Evolutionary conservation across 2,329 filamentous ascomycete species (phyloP), one percentile per base, ranked within the genome.

Genomic region (Blumeria graminis): DNA sequence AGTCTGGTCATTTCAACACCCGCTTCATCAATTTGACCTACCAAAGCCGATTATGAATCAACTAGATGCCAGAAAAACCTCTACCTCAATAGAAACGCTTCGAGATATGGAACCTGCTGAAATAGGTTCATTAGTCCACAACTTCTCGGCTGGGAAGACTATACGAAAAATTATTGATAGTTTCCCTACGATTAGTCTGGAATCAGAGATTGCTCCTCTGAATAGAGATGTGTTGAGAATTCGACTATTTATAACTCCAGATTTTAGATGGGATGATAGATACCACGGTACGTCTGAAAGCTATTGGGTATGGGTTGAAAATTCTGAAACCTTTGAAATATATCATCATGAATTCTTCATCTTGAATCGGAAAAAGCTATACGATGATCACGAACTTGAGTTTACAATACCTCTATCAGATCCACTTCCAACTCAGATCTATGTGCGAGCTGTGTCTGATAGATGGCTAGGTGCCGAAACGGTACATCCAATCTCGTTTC

Each of bases 291-390:
- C 82, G 2, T 95, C 90, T 0, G 92, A 98, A 65, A 90, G 90
- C 3, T 98, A 93, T 70, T 98, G 93, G 77, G 84, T 98, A 57
- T 98, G 92, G 93, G 90, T 98, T 3, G 92, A 98, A 68, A 94
- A 96, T 66, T 95, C 90, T 0, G 92, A 96, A 63, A 95, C 89
- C 0, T 89, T 87, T 0, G 89, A 96, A 68, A 96, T 98, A 43
- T 96, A 94, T 64, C 92, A 98, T 64, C 86, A 96, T 61, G 92
- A 98, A 67, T 95, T 84, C 69, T 96, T 98, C 70, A 92, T 98
- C 57, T 75, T 98, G 6, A 93, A 81, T 59, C 77, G 88, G 60
- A 86, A 80, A 68, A 95, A 94, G 73, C 74, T 98, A 1, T 80
- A 94, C 62, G 89, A 96, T 66, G 86, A 92, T n/a, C 92, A 98